These are phyloP conservation scores for Umbilicaria muhlenbergii DNA, from an alignment of 495 filamentous ascomycete genomes.

Conservation along the genomic window DNA sequence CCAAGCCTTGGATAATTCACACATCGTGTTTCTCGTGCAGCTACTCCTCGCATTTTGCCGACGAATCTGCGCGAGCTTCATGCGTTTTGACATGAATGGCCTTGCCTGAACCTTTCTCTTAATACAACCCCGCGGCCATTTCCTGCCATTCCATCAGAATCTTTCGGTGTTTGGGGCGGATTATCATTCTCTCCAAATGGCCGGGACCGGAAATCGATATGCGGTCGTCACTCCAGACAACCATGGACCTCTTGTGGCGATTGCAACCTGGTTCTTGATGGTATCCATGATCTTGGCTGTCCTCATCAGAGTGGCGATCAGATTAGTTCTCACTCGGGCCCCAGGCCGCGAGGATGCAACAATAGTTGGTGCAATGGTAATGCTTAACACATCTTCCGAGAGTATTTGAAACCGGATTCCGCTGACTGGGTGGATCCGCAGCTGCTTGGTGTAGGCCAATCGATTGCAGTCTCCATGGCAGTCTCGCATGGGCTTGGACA, in stretches of 20 bases:
- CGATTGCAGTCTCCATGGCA: slow-evolving; percentile 5
- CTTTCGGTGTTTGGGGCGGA: too few species aligned
- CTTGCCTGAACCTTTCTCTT: too few species aligned
- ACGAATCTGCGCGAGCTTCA: too few species aligned
- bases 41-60: too few species aligned
- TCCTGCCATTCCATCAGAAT: too few species aligned
- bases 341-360: slow-evolving; percentile 5
- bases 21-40: too few species aligned
- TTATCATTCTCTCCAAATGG: too few species aligned
- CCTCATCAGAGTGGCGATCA: slow-evolving; percentile 1
- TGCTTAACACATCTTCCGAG: neutral
- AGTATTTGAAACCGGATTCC: neutral
- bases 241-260: slow-evolving; percentile 7
- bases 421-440: neutral
- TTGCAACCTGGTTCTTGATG: slow-evolving; percentile 8
- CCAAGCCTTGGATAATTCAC: too few species aligned
- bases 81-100: too few species aligned
- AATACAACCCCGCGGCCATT: too few species aligned
- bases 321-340: slow-evolving; percentile 3
- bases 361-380: slow-evolving; percentile 1
- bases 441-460: slow-evolving; percentile 5
- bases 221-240: neutral
- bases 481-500: slow-evolving; percentile 4
- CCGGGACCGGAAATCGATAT: too few species aligned
- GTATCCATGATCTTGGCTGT: slow-evolving; percentile 6